Percentiles rank a stretch among this genome's conserved stretches.
phyloP scores from a whole-genome alignment of 208 protist genomes.

The Acanthamoeba comandoni region DNA sequence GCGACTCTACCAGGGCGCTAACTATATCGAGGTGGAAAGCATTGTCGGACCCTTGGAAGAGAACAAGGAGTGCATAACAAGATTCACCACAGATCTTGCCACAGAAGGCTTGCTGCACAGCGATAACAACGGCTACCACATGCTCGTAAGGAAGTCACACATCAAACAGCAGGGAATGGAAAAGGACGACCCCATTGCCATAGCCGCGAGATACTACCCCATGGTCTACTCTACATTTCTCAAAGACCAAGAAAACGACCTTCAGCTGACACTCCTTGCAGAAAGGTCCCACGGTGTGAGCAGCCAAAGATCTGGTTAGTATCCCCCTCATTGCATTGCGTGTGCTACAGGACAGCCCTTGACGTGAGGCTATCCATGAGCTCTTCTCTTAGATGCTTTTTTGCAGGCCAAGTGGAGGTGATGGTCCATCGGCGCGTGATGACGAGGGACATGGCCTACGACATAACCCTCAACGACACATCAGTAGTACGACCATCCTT shows the following conservation, averaged over 20 bases:
- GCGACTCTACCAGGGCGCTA: too few species aligned
- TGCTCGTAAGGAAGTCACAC: background rate
- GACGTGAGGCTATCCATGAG: too few species aligned
- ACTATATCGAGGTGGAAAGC: background rate
- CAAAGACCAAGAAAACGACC: background rate
- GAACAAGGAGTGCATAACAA: background rate
- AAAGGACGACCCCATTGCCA: background rate
- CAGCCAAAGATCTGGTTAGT: too few species aligned
- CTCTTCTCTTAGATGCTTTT: background rate
- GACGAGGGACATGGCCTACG: background rate
- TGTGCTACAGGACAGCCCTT: too few species aligned
- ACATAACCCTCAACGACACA: too few species aligned
- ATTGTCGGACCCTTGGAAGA: constrained; percentile 15
- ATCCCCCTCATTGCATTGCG: too few species aligned
- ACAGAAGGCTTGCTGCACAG: background rate
- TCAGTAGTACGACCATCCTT: too few species aligned
- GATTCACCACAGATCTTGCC: constrained; percentile 8
- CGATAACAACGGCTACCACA: constrained; percentile 20
- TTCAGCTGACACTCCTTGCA: background rate
- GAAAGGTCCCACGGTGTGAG: constrained; percentile 1
- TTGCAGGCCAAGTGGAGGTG: constrained; percentile 5
- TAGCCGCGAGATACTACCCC: background rate
- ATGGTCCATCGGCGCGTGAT: constrained; percentile 26
- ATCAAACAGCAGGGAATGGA: constrained; percentile 4
- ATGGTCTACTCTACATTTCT: constrained; percentile 8